Base-by-base conservation (phyloP, 2,329 filamentous ascomycete species). In the Pseudocercospora crystallina region DNA sequence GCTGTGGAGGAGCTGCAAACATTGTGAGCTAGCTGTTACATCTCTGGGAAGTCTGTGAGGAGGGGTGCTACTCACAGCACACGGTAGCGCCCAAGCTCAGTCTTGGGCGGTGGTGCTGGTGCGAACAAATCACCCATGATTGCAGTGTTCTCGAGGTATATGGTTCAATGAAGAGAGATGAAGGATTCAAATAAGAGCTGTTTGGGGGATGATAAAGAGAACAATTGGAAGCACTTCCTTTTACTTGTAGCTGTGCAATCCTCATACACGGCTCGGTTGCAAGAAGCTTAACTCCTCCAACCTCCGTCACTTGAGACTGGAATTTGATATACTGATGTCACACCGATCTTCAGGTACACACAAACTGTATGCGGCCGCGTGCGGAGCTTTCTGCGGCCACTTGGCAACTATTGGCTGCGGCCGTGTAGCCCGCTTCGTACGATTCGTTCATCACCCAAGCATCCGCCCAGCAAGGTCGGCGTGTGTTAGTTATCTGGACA, bases 11-110 rank as follows among this genome's bases (percentile, higher is more conserved):
- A 72, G 20, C 20, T 26, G 20, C 20, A 7, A 26, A 26, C 20
- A 26, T 26, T 3, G 20, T 26, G 20, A 26, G 20, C 20, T 26
- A 26, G 20, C 20, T 26, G 20, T 26, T 26, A 7, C 20, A 26
- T 26, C 7, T 7, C 4, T 4, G 7, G 20, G 7, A 7, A 7
- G 7, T 26, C 7, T 26, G 20, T 3, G 20, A 26, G 20, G 20
- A 7, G 20, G 4, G 7, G 7, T 3, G 20, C 20, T 26, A 26
- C 20, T 26, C 20, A 26, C 5, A 82, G 71, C 12, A 80, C 67
- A 14, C 78, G 73, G 61, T 81, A 78, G 58, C 74, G 76, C 35
- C 77, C 79, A 42, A 82, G 71, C 48, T 81, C 78, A 50, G 83
- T 84, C 66, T 80, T 76, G 35, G 71, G 70, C 51, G 62, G 59